A percentile compares a stretch with the other conserved stretches of the same genome.
These are phyloP conservation scores for Crithidia expoeki DNA, from an alignment of 208 protist genomes.

Conservation along the genomic window DNA sequence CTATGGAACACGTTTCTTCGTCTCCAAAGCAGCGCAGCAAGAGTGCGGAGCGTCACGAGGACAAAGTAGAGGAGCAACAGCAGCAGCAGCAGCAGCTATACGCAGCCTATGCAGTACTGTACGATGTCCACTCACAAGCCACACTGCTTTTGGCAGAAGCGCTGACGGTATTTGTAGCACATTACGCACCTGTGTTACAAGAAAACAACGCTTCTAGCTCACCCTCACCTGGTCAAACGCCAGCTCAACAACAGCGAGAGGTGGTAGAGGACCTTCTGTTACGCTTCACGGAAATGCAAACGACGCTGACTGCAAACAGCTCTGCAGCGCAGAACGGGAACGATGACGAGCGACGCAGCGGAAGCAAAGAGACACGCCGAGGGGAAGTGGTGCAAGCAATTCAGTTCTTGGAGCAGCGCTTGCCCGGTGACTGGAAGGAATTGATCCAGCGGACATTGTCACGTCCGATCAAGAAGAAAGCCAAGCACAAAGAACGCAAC, in stretches of 20 bases:
- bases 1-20: background rate
- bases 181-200: background rate
- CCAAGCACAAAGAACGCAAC: background rate
- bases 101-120: slow-evolving; percentile 14
- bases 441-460: background rate
- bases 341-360: background rate
- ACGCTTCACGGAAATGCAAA: no score
- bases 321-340: background rate
- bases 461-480: background rate
- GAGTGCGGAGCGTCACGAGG: no score
- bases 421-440: slow-evolving; percentile 1
- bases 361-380: no score
- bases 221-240: background rate
- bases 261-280: background rate
- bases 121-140: slow-evolving; percentile 8
- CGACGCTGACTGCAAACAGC: no score
- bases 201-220: background rate
- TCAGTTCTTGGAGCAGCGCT: background rate
- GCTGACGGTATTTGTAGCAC: background rate
- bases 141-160: slow-evolving; percentile 11
- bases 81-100: slow-evolving; percentile 3
- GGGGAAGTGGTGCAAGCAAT: background rate
- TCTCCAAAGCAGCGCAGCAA: background rate
- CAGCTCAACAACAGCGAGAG: background rate
- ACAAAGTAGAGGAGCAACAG: background rate